Base-by-base conservation (phyloP, 2,329 filamentous ascomycete species). In the Exophiala dermatitidis region DNA sequence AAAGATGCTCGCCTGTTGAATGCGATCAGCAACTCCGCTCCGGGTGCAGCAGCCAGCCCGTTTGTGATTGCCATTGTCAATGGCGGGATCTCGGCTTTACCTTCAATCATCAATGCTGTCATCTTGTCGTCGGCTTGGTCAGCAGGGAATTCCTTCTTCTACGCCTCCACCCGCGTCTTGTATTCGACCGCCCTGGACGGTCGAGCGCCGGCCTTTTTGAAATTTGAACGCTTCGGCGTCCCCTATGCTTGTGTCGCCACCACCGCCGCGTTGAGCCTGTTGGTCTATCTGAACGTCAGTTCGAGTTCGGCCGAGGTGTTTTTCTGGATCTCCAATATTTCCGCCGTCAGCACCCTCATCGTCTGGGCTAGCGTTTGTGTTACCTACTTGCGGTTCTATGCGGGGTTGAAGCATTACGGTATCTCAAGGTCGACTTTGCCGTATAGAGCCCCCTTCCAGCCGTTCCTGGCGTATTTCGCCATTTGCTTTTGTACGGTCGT, bases 51-150 rank as follows among this genome's bases (percentile, higher is more conserved):
- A 1, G 67, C 69, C 1, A 77, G 73, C 2, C 77, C 77, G 0
- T 80, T 74, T 64, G 76, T 77, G 33, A 75, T 79, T 44, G 75
- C 72, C 3, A 74, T 76, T 41, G 58, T 59, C 28, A 57, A 66
- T 34, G 67, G 67, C 3, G 68, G 67, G 2, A 70, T 70, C 50
- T 58, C 37, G 6, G 68, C 53, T 5, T 51, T 71, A 5, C 68
- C 67, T 0, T 65, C 61, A 4, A 64, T 74, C 36, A 68, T 73
- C 56, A 73, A 73, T 54, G 85, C 85, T 31, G 75, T 89, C 28
- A 83, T 90, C 60, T 76, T 90, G 59, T 86, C 83, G 0, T 86
- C 83, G 0, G 85, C 84, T 0, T 84, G 79, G 69, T 88, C 84
- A 0, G 77, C 84, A 0, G 83, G 79, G 0, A 89, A 88, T 61